A percentile compares a stretch with the other conserved stretches of the same genome.
Evolutionary conservation across 2,329 filamentous ascomycete species (phyloP).

Genomic region (Capronia coronata): DNA sequence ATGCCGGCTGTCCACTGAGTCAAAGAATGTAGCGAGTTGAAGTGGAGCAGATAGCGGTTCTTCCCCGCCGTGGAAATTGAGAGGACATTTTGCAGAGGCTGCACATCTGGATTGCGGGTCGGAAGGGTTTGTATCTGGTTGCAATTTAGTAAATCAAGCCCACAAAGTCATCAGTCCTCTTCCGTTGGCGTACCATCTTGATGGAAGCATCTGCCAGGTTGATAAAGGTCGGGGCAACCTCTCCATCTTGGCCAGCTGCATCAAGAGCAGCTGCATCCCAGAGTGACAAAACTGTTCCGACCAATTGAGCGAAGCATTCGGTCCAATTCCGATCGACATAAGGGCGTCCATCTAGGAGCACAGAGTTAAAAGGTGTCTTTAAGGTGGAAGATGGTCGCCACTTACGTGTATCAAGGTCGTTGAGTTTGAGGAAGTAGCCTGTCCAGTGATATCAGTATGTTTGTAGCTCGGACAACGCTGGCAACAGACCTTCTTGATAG

Average conservation of each 20-base stretch:
- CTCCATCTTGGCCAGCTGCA: conserved; percentile 72
- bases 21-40: conserved; percentile 87
- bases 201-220: conserved; percentile 96
- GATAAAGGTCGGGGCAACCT: conserved; percentile 86
- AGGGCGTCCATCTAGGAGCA: conserved; percentile 66
- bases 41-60: conserved; percentile 92
- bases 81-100: conserved; percentile 86
- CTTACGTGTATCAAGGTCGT: conserved; percentile 87
- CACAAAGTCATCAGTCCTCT: not conserved
- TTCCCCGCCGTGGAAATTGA: conserved; percentile 92
- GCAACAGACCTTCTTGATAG: conserved; percentile 67
- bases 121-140: conserved; percentile 78
- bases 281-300: conserved; percentile 86
- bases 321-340: conserved; percentile 85
- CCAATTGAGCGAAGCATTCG: conserved; percentile 93
- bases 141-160: conserved; percentile 26
- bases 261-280: conserved; percentile 95
- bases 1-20: conserved; percentile 96
- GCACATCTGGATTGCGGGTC: conserved; percentile 67
- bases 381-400: conserved; percentile 26
- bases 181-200: conserved; percentile 69
- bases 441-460: conserved; percentile 4
- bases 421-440: conserved; percentile 88
- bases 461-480: not conserved
- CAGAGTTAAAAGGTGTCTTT: not conserved